Evolutionary conservation across 139 green algal species (phyloP), one percentile per base, ranked within the genome.

Genomic region (Parachlorella kessleri): DNA sequence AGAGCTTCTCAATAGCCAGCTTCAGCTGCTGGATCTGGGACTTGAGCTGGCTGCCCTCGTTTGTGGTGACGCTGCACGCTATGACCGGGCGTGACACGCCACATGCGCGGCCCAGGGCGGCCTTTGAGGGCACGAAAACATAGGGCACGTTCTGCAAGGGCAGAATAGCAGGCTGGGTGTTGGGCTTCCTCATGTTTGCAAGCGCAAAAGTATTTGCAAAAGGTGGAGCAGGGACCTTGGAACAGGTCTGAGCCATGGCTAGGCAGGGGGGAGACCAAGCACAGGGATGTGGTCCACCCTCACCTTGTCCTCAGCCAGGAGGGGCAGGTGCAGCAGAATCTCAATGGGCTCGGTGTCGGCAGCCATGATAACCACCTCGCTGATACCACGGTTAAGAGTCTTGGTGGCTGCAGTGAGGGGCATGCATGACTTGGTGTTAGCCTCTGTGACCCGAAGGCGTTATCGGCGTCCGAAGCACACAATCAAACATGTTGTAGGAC

Each of bases 331-430:
- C n/a, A 99, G 92, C 75, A 99, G 86, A 83, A 99, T 99, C 83
- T 99, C 97, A 36, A 99, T 95, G 35, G 97, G 97, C 86, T 99
- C 97, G 23, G 97, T 97, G 84, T 99, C 97, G 8, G 96, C 97
- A 9, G 97, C 96, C 94, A 99, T 97, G 2, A 99, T 93, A 33
- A 99, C 90, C 63, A 99, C 97, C 88, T 99, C 97, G 30, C 88
- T 91, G 78, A 99, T 99, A 55, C 97, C 97, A 73, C 94, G 87
- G 83, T 98, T 98, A 28, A 98, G 85, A 10, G 93, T 97, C 86
- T 98, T 98, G 72, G 94, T 98, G 14, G 94, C 93, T 96, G 90
- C 82, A 83, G 18, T 26, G 48, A 28, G 36, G 30, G 24, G 7
- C 32, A 10, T 24, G 37, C 37, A 42, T 35, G 41, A 5, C n/a